Evolutionary conservation across 2,329 filamentous ascomycete species (phyloP).

Genomic region (Leptographium radiaticola): DNA sequence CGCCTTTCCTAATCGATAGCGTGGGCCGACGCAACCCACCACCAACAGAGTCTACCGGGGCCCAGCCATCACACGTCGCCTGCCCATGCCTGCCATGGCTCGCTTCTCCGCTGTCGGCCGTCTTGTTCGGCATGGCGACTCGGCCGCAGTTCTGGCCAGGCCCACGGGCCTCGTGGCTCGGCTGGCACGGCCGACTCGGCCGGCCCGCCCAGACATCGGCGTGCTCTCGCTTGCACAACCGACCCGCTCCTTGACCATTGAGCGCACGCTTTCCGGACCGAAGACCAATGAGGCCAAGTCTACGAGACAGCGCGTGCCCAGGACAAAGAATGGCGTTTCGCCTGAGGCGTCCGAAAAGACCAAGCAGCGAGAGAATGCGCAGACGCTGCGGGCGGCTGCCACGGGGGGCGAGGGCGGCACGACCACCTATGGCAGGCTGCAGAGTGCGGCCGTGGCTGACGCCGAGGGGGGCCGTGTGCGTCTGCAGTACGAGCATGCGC

Average conservation of each 20-base stretch:
- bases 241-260: background rate
- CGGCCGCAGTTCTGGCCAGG: background rate
- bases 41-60: too few relatives aligned
- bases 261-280: too few relatives aligned
- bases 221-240: background rate
- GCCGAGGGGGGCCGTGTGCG: background rate
- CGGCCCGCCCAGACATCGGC: background rate
- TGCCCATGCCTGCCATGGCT: background rate
- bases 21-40: too few relatives aligned
- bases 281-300: too few relatives aligned
- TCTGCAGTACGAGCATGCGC: background rate
- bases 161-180: background rate
- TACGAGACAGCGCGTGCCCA: too few relatives aligned
- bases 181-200: background rate
- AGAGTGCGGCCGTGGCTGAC: background rate
- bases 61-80: background rate
- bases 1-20: too few relatives aligned
- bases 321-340: too few relatives aligned
- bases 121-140: background rate
- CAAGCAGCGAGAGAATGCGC: too few relatives aligned
- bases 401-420: background rate
- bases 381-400: background rate
- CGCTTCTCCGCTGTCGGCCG: background rate
- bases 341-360: background rate
- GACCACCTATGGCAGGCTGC: background rate